Conservation (phyloP, 371 early-diverging fungal genomes). For the Rhizopus stolonifer region DNA sequence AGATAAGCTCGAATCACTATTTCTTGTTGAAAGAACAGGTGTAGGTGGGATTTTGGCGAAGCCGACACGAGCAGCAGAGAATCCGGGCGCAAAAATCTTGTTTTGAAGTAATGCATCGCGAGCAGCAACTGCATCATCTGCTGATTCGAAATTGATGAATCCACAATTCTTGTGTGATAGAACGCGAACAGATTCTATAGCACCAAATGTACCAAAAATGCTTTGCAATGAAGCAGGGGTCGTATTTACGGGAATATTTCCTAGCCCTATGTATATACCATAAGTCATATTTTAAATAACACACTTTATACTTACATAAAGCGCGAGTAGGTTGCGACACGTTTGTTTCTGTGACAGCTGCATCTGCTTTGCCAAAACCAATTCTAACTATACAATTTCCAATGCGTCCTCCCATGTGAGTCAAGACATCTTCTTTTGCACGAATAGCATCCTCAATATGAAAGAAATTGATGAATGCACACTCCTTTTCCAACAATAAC, state of each 20-base stretch:
- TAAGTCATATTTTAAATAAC: not conserved
- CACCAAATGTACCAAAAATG: slow-evolving; percentile 82
- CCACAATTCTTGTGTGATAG: slow-evolving; percentile 96
- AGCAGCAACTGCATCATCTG: slow-evolving; percentile 88
- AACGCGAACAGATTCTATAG: slow-evolving; percentile 92
- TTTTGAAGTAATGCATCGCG: slow-evolving; percentile 84
- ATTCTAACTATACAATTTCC: slow-evolving; percentile 80
- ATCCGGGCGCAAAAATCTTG: slow-evolving; percentile 76
- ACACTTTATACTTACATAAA: slow-evolving; percentile 42
- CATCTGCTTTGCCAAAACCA: slow-evolving; percentile 92
- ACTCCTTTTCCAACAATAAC: slow-evolving; percentile 92
- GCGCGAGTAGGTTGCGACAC: slow-evolving; percentile 50
- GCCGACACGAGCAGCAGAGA: slow-evolving; percentile 81
- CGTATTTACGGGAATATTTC: slow-evolving; percentile 85
- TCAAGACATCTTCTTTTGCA: slow-evolving; percentile 87
- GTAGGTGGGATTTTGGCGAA: slow-evolving; percentile 86
- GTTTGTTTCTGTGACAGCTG: slow-evolving; percentile 41
- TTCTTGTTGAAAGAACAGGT: slow-evolving; percentile 5
- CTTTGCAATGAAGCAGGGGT: slow-evolving; percentile 74
- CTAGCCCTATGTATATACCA: slow-evolving; percentile 69
- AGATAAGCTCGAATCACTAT: slow-evolving; percentile 5
- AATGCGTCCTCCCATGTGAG: slow-evolving; percentile 70
- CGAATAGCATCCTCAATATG: slow-evolving; percentile 84
- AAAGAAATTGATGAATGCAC: slow-evolving; percentile 93
- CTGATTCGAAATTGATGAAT: slow-evolving; percentile 90